A percentile compares a stretch with the other conserved stretches of the same genome.
These are phyloP conservation scores for Debaryomyces tyrocola DNA, from an alignment of 805 yeast genomes.

Conservation along the genomic window DNA sequence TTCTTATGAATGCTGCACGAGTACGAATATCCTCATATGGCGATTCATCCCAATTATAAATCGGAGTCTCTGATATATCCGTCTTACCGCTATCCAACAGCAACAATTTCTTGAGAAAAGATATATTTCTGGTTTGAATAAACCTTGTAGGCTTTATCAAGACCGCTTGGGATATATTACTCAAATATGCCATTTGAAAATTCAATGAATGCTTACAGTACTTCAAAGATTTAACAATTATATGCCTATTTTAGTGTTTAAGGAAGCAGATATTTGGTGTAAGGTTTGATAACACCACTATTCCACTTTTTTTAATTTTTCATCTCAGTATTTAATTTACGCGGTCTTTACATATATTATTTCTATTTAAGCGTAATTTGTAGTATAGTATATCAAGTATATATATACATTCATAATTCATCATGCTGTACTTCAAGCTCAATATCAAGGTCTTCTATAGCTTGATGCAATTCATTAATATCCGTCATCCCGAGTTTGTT, in stretches of 20 bases:
- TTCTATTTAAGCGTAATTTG: neutral
- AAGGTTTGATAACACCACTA: neutral
- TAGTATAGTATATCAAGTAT: neutral
- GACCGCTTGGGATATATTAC: neutral
- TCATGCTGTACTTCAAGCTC: constrained; percentile 1
- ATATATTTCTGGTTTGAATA: constrained; percentile 23
- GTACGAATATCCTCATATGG: constrained; percentile 86
- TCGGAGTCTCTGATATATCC: constrained; percentile 27
- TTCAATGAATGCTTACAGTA: neutral
- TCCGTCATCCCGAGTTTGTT: constrained; percentile 2
- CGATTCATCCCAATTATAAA: constrained; percentile 84
- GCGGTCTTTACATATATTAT: too few species aligned
- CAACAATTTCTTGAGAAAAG: constrained; percentile 39
- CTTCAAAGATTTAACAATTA: neutral
- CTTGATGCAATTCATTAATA: neutral
- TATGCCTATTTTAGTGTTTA: neutral
- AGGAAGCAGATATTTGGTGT: too few species aligned
- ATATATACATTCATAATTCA: neutral
- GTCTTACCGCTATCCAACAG: constrained; percentile 31
- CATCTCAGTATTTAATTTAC: neutral
- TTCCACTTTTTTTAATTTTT: neutral
- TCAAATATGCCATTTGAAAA: neutral
- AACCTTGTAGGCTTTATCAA: constrained; percentile 2
- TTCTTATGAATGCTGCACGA: constrained; percentile 87
- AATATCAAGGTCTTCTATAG: neutral